These are phyloP conservation scores for Neopestalotiopsis sp. DNA, from an alignment of 2,329 filamentous ascomycete genomes.

Conservation along the genomic window DNA sequence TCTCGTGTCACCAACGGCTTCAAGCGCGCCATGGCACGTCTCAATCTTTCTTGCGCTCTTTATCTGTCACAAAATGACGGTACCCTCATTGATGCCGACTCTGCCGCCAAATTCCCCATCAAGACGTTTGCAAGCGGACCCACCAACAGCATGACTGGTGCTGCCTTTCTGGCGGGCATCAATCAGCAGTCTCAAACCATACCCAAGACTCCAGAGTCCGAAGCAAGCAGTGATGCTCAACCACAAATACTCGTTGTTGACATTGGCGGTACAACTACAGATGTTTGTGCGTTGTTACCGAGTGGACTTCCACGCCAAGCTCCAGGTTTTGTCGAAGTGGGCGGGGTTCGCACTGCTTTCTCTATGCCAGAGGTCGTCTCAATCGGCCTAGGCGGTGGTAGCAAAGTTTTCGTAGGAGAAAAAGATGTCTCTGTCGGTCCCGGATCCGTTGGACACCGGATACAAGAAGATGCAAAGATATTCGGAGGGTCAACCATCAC, in stretches of 20 bases:
- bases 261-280: slow-evolving; percentile 8
- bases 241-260: slow-evolving; percentile 6
- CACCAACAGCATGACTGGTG: slow-evolving; percentile 16
- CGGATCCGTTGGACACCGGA: background rate
- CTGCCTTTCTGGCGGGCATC: slow-evolving; percentile 11
- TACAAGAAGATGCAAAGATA: background rate
- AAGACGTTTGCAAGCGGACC: slow-evolving; percentile 11
- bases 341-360: slow-evolving; percentile 16
- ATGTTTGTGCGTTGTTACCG: slow-evolving; percentile 6
- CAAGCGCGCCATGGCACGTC: slow-evolving; percentile 2
- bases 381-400: slow-evolving; percentile 10
- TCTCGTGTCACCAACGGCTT: background rate
- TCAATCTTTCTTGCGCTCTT: background rate
- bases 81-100: slow-evolving; percentile 10
- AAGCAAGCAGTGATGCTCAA: background rate
- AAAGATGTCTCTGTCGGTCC: slow-evolving; percentile 7
- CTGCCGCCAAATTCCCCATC: slow-evolving; percentile 1
- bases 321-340: slow-evolving; percentile 14
- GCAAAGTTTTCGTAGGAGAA: background rate
- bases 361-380: slow-evolving; percentile 18
- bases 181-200: background rate
- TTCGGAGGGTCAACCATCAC: slow-evolving; percentile 11
- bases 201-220: background rate
- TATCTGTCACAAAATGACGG: slow-evolving; percentile 15
- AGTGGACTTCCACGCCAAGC: slow-evolving; percentile 17